Percentiles rank a stretch among this genome's conserved stretches.
Conservation (phyloP, 2,329 filamentous ascomycete species). For the Cercospora brassicicola region DNA sequence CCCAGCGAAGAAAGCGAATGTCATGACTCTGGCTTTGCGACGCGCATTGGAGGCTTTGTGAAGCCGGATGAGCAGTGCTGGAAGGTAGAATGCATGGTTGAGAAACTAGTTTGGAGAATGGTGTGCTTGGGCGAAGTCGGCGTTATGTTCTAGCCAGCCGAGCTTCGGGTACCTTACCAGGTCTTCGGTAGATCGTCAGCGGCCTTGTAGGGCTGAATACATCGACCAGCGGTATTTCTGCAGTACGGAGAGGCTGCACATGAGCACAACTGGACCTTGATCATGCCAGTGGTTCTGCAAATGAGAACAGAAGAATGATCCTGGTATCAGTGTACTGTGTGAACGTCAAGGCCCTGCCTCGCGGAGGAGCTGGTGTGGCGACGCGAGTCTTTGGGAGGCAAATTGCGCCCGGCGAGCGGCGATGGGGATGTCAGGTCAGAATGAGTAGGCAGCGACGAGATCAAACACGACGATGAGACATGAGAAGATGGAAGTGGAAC, state of each 20-base stretch:
- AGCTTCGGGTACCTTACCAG: constrained; percentile 4
- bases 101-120: neutral
- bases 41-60: constrained; percentile 13
- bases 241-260: neutral
- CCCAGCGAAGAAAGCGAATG: constrained; percentile 30
- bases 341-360: too few species aligned
- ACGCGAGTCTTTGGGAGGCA: neutral
- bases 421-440: neutral
- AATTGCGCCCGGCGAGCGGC: constrained; percentile 16
- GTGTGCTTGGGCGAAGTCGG: constrained; percentile 8
- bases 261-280: neutral
- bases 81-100: neutral
- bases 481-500: neutral
- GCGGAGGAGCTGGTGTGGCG: neutral
- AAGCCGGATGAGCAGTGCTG: neutral
- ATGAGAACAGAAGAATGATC: neutral
- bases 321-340: neutral
- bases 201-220: constrained; percentile 12
- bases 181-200: neutral
- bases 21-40: constrained; percentile 29
- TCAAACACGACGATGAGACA: neutral
- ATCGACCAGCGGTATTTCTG: neutral
- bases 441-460: neutral
- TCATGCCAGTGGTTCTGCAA: too few species aligned
- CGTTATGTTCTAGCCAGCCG: neutral